phyloP scores from a whole-genome alignment of 2,329 filamentous ascomycete genomes.

The Scytalidium sp. region DNA sequence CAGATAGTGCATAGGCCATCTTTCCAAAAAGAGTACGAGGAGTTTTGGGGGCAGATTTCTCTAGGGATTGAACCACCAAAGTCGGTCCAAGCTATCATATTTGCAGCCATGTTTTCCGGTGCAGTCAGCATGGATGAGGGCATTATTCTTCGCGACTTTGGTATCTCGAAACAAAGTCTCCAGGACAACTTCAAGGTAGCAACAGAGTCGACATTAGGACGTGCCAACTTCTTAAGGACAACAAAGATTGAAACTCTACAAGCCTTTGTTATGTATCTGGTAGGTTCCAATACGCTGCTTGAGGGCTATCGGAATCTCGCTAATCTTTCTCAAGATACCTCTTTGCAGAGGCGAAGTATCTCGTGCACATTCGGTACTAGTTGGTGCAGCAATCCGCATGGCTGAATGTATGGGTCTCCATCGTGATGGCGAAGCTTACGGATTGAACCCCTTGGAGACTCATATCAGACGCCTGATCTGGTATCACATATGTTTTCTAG shows the following conservation, averaged over 20 bases:
- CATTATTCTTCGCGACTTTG: constrained; percentile 48
- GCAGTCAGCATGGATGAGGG: constrained; percentile 62
- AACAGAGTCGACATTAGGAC: constrained; percentile 63
- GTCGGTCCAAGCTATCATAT: constrained; percentile 66
- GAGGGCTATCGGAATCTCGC: constrained; percentile 7
- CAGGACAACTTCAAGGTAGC: constrained; percentile 62
- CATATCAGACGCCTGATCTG: constrained; percentile 71
- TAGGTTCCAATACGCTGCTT: constrained; percentile 34
- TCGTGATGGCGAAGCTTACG: constrained; percentile 61
- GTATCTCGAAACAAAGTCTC: constrained; percentile 52
- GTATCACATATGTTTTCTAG: constrained; percentile 76
- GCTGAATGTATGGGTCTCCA: constrained; percentile 78
- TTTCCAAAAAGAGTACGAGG: constrained; percentile 61
- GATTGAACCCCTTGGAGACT: constrained; percentile 63
- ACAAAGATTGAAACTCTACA: constrained; percentile 73
- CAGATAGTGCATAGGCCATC: constrained; percentile 64
- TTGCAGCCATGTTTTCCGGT: constrained; percentile 67
- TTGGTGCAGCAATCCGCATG: constrained; percentile 69
- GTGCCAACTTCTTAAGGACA: constrained; percentile 69
- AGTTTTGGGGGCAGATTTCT: constrained; percentile 62
- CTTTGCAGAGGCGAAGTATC: constrained; percentile 71
- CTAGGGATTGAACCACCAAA: constrained; percentile 58
- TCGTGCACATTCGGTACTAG: constrained; percentile 68
- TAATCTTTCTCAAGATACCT: constrained; percentile 51
- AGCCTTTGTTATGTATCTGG: constrained; percentile 73